phyloP scores from a whole-genome alignment of 2,329 filamentous ascomycete genomes.

The Diaporthe destruens region DNA sequence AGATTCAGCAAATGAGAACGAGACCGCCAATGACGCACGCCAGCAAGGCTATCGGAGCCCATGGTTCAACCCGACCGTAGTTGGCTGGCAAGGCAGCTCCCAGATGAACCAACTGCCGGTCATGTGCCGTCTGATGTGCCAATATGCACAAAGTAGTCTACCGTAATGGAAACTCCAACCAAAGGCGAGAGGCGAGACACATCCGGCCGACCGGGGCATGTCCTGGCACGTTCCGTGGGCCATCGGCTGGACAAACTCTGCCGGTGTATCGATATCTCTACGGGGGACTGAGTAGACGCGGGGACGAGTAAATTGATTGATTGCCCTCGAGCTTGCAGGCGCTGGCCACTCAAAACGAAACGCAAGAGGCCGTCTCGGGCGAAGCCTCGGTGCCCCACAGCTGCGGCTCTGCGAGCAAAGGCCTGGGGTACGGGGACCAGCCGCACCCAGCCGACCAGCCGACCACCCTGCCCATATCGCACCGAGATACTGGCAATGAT shows the following conservation, averaged over 20 bases:
- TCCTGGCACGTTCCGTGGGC: background rate
- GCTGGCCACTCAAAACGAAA: conserved; percentile 19
- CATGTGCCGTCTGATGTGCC: background rate
- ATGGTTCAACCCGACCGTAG: conserved; percentile 8
- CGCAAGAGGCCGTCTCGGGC: conserved; percentile 22
- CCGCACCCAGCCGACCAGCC: too few species aligned
- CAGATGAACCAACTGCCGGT: conserved; percentile 12
- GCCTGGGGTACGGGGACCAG: conserved; percentile 1
- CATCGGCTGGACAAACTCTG: conserved; percentile 13
- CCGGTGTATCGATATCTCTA: conserved; percentile 21
- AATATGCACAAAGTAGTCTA: conserved; percentile 23
- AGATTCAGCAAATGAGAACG: conserved; percentile 11
- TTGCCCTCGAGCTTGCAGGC: conserved; percentile 26
- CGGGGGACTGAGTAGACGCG: background rate
- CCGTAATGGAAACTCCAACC: conserved; percentile 17
- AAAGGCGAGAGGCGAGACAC: conserved; percentile 23
- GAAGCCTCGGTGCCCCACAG: background rate
- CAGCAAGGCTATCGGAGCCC: conserved; percentile 5
- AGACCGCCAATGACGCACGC: conserved; percentile 2
- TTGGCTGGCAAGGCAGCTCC: background rate
- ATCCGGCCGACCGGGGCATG: conserved; percentile 2
- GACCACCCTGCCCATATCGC: background rate
- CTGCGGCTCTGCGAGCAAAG: conserved; percentile 23
- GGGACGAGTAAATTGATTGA: conserved; percentile 18
- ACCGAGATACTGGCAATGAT: conserved; percentile 23